phyloP scores from a whole-genome alignment of 1,139 yeast species.

The Lodderomyces theae region DNA sequence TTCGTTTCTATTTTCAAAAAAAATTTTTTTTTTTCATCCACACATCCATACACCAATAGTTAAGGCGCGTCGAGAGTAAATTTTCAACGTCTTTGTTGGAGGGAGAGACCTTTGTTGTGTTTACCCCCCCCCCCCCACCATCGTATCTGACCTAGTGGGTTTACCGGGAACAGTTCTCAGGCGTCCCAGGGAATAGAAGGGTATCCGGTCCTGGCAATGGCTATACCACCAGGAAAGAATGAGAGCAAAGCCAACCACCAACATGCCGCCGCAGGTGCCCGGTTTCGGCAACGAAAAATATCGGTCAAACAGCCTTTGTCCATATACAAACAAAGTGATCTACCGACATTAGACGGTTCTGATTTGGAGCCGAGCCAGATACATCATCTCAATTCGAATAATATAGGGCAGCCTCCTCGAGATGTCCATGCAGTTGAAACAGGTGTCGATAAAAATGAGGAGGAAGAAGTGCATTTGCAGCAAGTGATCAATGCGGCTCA shows the following conservation, averaged over 20 bases:
- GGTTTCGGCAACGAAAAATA: conserved; percentile 88
- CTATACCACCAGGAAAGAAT: conserved; percentile 27
- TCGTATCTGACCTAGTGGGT: neutral
- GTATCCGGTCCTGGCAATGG: conserved; percentile 5
- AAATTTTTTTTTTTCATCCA: neutral
- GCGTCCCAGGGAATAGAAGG: neutral
- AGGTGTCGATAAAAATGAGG: conserved; percentile 97
- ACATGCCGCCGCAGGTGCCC: conserved; percentile 56
- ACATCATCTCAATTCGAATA: conserved; percentile 33
- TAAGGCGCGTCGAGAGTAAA: conserved; percentile 3
- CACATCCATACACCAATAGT: conserved; percentile 10
- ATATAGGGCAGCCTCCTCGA: conserved; percentile 58
- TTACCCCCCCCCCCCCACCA: neutral
- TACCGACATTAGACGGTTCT: conserved; percentile 67
- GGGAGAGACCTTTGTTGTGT: too few relatives aligned
- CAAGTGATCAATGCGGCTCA: conserved; percentile 81
- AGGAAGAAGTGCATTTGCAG: conserved; percentile 93
- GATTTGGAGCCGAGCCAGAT: conserved; percentile 48
- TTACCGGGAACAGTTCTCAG: neutral
- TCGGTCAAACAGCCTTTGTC: conserved; percentile 87
- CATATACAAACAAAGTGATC: conserved; percentile 71
- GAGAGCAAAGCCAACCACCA: conserved; percentile 34
- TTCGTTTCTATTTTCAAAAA: too few relatives aligned
- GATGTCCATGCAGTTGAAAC: conserved; percentile 90
- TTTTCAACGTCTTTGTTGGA: conserved; percentile 1